Evolutionary conservation across 805 yeast species (phyloP), one percentile per base, ranked within the genome.

Genomic region (Kodamaea fukazawae): DNA sequence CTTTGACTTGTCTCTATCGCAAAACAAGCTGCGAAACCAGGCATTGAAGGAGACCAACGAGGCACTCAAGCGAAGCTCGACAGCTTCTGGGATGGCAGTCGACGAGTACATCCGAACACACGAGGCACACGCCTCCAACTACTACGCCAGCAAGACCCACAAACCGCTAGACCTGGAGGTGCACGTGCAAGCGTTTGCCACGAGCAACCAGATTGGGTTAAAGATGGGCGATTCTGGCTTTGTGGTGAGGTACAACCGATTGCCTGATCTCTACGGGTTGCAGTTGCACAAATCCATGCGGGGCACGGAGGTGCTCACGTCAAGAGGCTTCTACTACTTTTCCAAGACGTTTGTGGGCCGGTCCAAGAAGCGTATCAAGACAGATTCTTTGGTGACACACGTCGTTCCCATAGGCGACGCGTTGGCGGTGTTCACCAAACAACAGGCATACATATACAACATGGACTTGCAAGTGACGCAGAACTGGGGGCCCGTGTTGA

Each of bases 401-500:
- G 36, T 38, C 10, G 13, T 32, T 5, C 41, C 41, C 11, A 9
- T 38, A 7, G 32, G 25, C 16, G 26, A 32, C 12, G 27, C 27
- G 14, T 11, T 38, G 6, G 31, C 31, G 12, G 28, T 38, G 15
- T 17, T 38, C 2, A 38, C 41, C 10, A 38, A 31, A 14, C 20
- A 38, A 4, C 16, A 20, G 27, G 31, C 34, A 8, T 38, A 31
- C 17, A 15, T 32, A 20, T 27, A 30, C 16, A 25, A 38, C 26
- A 31, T 30, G 4, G 3, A 25, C 8, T 16, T 34, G n/a, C 7
- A 27, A 8, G 14, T 34, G 7, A 7, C 14, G 5, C 20, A 27
- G 6, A 33, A 38, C 18, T 27, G 31, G 30, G 41, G 36, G 9
- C 36, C 35, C 5, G 31, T 38, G 10, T 38, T 38, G 27, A 38